phyloP scores from a whole-genome alignment of 371 early-diverging fungal genomes.

The Saksenaea vasiformis region DNA sequence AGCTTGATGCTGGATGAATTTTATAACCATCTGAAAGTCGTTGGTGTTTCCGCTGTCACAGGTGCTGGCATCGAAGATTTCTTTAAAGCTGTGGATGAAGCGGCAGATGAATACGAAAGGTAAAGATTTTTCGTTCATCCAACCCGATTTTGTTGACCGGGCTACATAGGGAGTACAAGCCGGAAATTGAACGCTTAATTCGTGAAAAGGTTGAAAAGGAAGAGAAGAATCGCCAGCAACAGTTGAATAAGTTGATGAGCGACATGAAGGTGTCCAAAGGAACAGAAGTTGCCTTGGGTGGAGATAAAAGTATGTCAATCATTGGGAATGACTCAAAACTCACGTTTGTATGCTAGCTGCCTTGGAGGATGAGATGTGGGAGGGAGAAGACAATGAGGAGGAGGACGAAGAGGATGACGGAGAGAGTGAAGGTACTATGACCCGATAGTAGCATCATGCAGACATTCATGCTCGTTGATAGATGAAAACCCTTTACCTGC shows the following conservation, averaged over 20 bases:
- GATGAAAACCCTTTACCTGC: conserved; percentile 37
- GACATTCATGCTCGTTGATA: neutral
- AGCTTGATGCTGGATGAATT: conserved; percentile 98
- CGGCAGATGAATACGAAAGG: conserved; percentile 81
- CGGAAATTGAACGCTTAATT: conserved; percentile 73
- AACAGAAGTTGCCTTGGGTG: conserved; percentile 40
- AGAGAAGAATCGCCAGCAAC: conserved; percentile 49
- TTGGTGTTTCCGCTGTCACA: conserved; percentile 93
- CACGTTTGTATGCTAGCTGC: neutral
- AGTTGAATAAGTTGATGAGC: conserved; percentile 62
- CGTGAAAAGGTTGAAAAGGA: conserved; percentile 59
- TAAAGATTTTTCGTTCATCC: conserved; percentile 9
- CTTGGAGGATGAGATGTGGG: conserved; percentile 32
- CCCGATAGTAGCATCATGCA: neutral
- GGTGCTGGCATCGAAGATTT: conserved; percentile 95
- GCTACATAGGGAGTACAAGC: conserved; percentile 68
- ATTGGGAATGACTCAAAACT: neutral
- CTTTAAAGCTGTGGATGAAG: conserved; percentile 84
- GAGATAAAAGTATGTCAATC: conserved; percentile 13
- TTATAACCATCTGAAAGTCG: conserved; percentile 86
- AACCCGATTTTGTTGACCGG: neutral
- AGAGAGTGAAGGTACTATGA: conserved; percentile 23
- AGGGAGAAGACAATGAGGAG: conserved; percentile 31
- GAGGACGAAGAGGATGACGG: conserved; percentile 43
- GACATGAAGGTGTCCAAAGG: conserved; percentile 59